Percentiles rank a stretch among this genome's conserved stretches.
Evolutionary conservation across 192 early-diverging fungal species (phyloP).

Genomic region (Chytriomyces sp.): DNA sequence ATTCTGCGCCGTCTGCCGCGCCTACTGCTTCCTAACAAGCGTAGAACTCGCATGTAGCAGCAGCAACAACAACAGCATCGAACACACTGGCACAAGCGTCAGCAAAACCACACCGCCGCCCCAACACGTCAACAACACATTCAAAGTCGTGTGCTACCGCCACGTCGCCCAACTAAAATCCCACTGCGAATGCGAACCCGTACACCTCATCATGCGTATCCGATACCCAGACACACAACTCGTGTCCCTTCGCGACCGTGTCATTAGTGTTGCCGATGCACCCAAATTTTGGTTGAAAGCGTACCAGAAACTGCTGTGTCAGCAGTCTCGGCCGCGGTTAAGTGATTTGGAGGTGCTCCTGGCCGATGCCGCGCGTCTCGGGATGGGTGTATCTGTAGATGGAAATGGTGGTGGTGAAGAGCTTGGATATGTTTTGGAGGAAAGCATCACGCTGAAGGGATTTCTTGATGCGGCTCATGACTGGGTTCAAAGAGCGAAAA

Average conservation of each 20-base stretch:
- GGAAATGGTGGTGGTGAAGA: background rate
- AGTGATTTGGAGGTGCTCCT: slow-evolving; percentile 39
- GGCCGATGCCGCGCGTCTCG: slow-evolving; percentile 26
- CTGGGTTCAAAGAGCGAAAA: slow-evolving; percentile 40
- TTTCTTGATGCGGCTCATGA: slow-evolving; percentile 42
- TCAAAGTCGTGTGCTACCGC: slow-evolving; percentile 67
- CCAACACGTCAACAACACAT: slow-evolving; percentile 45
- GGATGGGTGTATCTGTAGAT: too few relatives aligned
- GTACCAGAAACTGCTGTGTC: slow-evolving; percentile 22
- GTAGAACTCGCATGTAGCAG: slow-evolving; percentile 11
- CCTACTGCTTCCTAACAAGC: slow-evolving; percentile 39
- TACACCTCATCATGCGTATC: slow-evolving; percentile 46
- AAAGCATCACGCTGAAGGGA: slow-evolving; percentile 32
- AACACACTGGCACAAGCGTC: background rate
- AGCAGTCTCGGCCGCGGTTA: slow-evolving; percentile 43
- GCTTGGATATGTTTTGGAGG: slow-evolving; percentile 38
- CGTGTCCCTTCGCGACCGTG: slow-evolving; percentile 33
- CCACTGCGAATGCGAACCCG: slow-evolving; percentile 53
- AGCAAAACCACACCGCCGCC: background rate
- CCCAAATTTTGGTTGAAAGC: slow-evolving; percentile 42
- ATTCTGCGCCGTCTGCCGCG: slow-evolving; percentile 49
- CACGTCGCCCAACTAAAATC: slow-evolving; percentile 59
- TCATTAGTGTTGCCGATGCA: slow-evolving; percentile 22
- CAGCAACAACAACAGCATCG: background rate
- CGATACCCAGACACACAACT: slow-evolving; percentile 62